Conservation (phyloP, 768 basidiomycete species). For the Mycena galopus region DNA sequence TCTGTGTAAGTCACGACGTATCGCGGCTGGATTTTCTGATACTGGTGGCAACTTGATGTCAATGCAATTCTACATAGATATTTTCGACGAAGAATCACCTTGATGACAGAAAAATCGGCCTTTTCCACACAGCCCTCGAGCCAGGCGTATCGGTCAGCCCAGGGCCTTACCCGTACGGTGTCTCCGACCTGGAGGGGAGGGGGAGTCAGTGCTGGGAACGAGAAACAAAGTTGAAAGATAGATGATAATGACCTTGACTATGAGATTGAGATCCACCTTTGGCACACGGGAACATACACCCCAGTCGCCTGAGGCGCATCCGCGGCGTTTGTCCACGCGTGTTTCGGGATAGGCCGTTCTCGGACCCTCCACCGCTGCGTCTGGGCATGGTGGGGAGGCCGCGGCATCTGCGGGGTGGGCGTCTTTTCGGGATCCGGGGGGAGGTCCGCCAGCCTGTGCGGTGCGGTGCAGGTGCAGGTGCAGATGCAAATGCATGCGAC, state of each 20-base stretch:
- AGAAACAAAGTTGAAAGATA: too few relatives aligned
- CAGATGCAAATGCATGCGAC: too few relatives aligned
- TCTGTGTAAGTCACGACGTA: constrained; percentile 21
- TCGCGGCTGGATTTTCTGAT: constrained; percentile 2
- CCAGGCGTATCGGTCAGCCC: constrained; percentile 20
- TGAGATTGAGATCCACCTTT: neutral
- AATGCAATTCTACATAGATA: neutral
- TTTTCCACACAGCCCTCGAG: constrained; percentile 25
- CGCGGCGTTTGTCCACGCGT: constrained; percentile 4
- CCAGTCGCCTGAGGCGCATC: constrained; percentile 19
- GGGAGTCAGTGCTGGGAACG: neutral
- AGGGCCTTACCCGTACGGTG: constrained; percentile 16
- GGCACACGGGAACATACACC: constrained; percentile 2
- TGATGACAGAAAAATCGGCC: constrained; percentile 16
- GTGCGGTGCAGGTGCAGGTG: neutral
- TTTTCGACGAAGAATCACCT: neutral
- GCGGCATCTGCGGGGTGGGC: neutral
- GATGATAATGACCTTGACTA: neutral
- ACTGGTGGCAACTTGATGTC: neutral
- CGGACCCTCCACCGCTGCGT: too few relatives aligned
- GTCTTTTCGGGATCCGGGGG: constrained; percentile 18
- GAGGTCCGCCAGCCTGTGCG: neutral
- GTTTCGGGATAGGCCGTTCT: neutral
- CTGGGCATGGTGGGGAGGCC: neutral
- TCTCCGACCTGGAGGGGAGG: constrained; percentile 19